Evolutionary conservation across 306 rosid genomes (phyloP), one percentile per base, ranked within the genome.

Genomic region (Quercus engelmannii): DNA sequence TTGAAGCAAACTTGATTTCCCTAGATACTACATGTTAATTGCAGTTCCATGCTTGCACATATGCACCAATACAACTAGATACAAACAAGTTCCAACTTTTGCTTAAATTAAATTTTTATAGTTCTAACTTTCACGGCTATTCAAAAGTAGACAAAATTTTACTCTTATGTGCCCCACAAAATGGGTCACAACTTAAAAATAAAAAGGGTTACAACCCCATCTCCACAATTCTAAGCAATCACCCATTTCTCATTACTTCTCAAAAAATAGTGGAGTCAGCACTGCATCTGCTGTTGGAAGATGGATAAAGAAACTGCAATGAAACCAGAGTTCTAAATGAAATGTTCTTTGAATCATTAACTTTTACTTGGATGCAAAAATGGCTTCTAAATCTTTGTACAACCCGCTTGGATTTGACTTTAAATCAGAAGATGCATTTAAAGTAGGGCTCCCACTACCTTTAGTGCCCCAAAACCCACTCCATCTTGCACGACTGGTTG

Each of bases 301-400:
- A 59, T 21, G 3, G 31, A 23, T 23, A 59, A 59, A 59, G 67
- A 59, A 59, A 59, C 14, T 9, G 33, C 67, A 23, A 23, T 12
- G 15, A 59, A 23, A 25, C 11, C 58, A 79, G 38, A 35, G 38
- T 30, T 35, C 19, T 17, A 25, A 26, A 19, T 46, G 0, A 25
- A 38, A 19, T 31, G 0, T 56, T 21, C 51, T 3, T 19, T 14
- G 38, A 41, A 61, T 61, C 19, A 35, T 49, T 52, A 25, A 52
- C 18, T 82, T 75, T 91, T 89, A 92, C 82, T 87, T 88, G 78
- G 99, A 88, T 68, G 97, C 88, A 91, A 94, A 94, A 85, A 94
- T 94, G 74, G 93, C 94, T 86, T 94, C 99, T 83, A 94, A 82
- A 83, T 94, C 97, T 82, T 88, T 76, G 80, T 86, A 75, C 80